Percentiles rank a stretch among this genome's conserved stretches.
phyloP scores from a whole-genome alignment of 129 eudicot genomes.

The Saussurea involucrata region DNA sequence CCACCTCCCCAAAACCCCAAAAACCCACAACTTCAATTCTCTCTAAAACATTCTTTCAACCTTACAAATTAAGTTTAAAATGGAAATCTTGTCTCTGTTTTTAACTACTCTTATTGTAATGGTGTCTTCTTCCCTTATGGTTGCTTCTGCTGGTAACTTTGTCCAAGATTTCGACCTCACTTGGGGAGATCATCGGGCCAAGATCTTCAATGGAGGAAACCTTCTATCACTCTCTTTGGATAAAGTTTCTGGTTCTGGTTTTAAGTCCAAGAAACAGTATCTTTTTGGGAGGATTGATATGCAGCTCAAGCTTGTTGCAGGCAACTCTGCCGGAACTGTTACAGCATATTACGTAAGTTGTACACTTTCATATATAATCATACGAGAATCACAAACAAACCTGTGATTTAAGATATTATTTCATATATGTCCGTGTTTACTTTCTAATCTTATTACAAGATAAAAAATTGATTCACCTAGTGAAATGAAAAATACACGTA shows the following conservation, averaged over 20 bases:
- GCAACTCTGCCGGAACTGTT: slow-evolving; percentile 90
- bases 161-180: slow-evolving; percentile 62
- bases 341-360: slow-evolving; percentile 67
- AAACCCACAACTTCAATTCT: slow-evolving; percentile 21
- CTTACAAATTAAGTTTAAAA: too few species aligned
- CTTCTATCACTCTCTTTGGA: slow-evolving; percentile 66
- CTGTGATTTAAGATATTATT: too few species aligned
- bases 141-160: slow-evolving; percentile 55
- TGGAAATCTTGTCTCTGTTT: slow-evolving; percentile 24
- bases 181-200: slow-evolving; percentile 65
- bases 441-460: too few species aligned
- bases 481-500: too few species aligned
- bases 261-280: slow-evolving; percentile 69
- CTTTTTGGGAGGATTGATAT: slow-evolving; percentile 76
- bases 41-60: neutral
- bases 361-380: neutral
- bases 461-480: too few species aligned
- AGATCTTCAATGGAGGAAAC: slow-evolving; percentile 54
- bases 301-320: slow-evolving; percentile 82
- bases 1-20: slow-evolving; percentile 20
- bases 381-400: too few species aligned
- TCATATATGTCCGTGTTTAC: too few species aligned
- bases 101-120: slow-evolving; percentile 8
- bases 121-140: slow-evolving; percentile 15
- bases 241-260: slow-evolving; percentile 69